Evolutionary conservation across 257 asterid genomes (phyloP), one percentile per base, ranked within the genome.

Genomic region (Sherardia arvensis): DNA sequence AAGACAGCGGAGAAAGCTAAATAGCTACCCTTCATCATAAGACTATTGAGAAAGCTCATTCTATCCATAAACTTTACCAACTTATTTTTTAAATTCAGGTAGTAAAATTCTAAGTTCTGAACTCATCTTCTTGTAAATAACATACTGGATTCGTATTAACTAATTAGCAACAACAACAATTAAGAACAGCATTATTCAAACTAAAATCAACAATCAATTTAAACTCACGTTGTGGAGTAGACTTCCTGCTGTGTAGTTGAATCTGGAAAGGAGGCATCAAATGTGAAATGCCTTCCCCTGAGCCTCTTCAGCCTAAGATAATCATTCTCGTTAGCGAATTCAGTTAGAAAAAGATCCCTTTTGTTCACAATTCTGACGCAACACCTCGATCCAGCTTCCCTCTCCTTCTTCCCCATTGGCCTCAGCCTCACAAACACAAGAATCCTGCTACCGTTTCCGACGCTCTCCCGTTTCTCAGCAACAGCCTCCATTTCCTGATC

Each of bases 351-450:
- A 66, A 84, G 78, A 76, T 81, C 87, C 63, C 85, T 75, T 11
- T 73, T 77, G 61, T 81, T 80, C 72, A 79, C 85, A 70, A 79
- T 79, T 67, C 69, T 71, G 47, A 84, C 85, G 60, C 84, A 77
- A 69, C 84, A 77, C 59, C 82, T 77, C 20, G 91, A 79, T 60
- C 87, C 91, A 57, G 80, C 78, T 45, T 81, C 85, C 57, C 53
- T 81, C 67, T 84, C 91, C 82, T 79, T 79, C 74, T 74, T 84
- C 32, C 65, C 74, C 76, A 73, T 73, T 20, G 91, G 91, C 80
- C 91, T 81, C 68, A 79, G 57, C 79, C 91, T 84, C 76, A 84
- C 91, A 68, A 84, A 84, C 61, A 79, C 91, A 69, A 81, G 87
- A 73, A 84, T 84, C 70, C 85, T 69, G 68, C 84, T 79, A 38